Evolutionary conservation across 305 asterid species (phyloP).

Genomic region (Euphrasia arctica): DNA sequence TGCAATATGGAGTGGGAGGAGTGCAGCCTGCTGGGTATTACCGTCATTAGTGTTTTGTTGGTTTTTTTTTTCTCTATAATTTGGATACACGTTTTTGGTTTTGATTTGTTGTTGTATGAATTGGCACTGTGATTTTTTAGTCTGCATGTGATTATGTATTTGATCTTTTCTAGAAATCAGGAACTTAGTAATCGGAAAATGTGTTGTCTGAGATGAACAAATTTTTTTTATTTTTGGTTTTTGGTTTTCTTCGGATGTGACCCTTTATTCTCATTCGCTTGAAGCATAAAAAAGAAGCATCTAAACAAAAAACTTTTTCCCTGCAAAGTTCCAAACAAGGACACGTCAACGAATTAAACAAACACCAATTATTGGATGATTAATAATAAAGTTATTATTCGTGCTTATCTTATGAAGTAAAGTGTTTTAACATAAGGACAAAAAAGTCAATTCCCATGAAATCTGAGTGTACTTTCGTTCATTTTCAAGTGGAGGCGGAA

Average conservation of each 20-base stretch:
- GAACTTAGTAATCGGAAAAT: no score
- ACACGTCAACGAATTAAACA: no score
- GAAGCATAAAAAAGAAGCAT: conserved; percentile 19
- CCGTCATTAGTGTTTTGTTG: conserved; percentile 48
- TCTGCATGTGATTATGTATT: neutral
- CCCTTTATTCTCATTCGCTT: conserved; percentile 6
- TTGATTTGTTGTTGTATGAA: conserved; percentile 28
- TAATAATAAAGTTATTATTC: no score
- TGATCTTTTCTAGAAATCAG: neutral
- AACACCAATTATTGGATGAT: no score
- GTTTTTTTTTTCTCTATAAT: neutral
- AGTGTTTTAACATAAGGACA: no score
- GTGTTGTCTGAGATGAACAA: neutral
- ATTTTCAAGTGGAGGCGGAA: no score
- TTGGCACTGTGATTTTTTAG: no score
- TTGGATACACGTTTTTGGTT: conserved; percentile 17
- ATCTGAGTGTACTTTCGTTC: no score
- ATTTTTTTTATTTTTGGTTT: neutral
- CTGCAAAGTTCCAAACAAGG: conserved; percentile 18
- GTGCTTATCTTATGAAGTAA: no score
- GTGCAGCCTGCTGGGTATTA: conserved; percentile 60
- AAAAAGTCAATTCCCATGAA: no score
- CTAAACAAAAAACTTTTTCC: neutral
- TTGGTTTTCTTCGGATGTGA: neutral
- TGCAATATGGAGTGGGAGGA: conserved; percentile 66